Conservation (phyloP, 2,329 filamentous ascomycete genomes). For the Phaeosphaeriaceae sp. region DNA sequence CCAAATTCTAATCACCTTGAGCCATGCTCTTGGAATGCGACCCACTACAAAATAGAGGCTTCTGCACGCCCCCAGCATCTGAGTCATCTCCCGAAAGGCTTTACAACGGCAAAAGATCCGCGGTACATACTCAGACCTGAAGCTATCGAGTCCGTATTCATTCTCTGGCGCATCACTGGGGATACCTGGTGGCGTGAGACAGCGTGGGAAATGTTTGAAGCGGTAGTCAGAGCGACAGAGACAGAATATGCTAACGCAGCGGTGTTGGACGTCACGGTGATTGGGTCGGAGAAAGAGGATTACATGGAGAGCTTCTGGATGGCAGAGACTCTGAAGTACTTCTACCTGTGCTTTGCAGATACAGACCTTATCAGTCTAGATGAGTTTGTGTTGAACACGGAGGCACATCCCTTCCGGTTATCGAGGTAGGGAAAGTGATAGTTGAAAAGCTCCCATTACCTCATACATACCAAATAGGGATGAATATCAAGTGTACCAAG, state of each 20-base stretch:
- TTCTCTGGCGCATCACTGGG: constrained; percentile 64
- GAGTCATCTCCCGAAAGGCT: constrained; percentile 47
- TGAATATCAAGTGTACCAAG: too few relatives aligned
- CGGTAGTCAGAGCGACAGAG: constrained; percentile 49
- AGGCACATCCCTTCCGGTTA: constrained; percentile 53
- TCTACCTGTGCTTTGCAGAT: constrained; percentile 55
- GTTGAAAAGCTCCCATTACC: too few relatives aligned
- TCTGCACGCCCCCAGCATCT: constrained; percentile 28
- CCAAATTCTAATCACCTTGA: constrained; percentile 24
- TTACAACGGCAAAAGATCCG: constrained; percentile 50
- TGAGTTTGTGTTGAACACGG: constrained; percentile 57
- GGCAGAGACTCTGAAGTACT: constrained; percentile 58
- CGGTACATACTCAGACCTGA: constrained; percentile 59
- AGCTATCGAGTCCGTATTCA: constrained; percentile 64
- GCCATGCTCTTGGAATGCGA: constrained; percentile 60
- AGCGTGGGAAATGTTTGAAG: constrained; percentile 56
- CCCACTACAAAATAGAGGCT: constrained; percentile 51
- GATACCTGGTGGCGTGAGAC: constrained; percentile 50
- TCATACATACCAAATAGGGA: too few relatives aligned
- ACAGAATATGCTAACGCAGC: constrained; percentile 53
- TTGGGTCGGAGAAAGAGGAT: constrained; percentile 42
- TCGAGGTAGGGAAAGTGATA: too few relatives aligned
- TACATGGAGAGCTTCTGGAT: constrained; percentile 58
- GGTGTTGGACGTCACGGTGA: constrained; percentile 49
- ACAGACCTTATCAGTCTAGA: constrained; percentile 52